A percentile compares a stretch with the other conserved stretches of the same genome.
These are phyloP conservation scores for Fusarium nematophilum DNA, from an alignment of 2,329 filamentous ascomycete species.

Conservation along the genomic window DNA sequence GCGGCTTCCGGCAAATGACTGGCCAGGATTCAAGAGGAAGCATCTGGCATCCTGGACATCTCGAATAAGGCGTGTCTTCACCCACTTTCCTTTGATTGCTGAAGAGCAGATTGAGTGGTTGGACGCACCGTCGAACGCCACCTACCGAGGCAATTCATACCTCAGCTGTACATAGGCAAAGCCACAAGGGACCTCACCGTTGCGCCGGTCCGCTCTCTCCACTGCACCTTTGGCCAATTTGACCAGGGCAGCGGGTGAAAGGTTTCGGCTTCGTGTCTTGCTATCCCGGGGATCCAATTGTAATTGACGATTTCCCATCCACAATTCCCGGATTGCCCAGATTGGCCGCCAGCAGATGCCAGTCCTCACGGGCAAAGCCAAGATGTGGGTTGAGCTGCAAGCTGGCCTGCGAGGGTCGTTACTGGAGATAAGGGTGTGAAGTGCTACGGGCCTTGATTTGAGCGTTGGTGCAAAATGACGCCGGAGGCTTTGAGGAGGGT, in stretches of 20 bases:
- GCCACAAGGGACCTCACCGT: slow-evolving; percentile 28
- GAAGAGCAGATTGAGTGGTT: slow-evolving; percentile 1
- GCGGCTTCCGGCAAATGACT: slow-evolving; percentile 23
- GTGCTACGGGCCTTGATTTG: slow-evolving; percentile 10
- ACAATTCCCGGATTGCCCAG: slow-evolving; percentile 1
- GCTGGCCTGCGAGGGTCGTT: slow-evolving; percentile 21
- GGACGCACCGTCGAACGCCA: slow-evolving; percentile 13
- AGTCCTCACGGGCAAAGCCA: slow-evolving; percentile 9
- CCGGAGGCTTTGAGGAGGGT: slow-evolving; percentile 26
- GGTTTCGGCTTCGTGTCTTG: slow-evolving; percentile 3
- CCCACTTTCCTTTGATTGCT: neutral
- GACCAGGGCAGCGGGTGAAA: slow-evolving; percentile 1
- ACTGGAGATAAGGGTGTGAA: too few species aligned
- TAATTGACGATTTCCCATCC: neutral
- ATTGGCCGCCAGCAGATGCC: slow-evolving; percentile 6
- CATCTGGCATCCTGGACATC: slow-evolving; percentile 2
- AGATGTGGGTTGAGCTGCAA: slow-evolving; percentile 17
- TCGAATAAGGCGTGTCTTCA: neutral
- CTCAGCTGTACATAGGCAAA: slow-evolving; percentile 12
- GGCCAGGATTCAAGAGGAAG: slow-evolving; percentile 9
- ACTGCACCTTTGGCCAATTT: neutral
- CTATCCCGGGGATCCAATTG: slow-evolving; percentile 5
- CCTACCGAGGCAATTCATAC: neutral
- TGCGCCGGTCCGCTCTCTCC: slow-evolving; percentile 6
- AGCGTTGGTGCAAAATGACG: slow-evolving; percentile 22